Percentiles rank a stretch among this genome's conserved stretches.
Conservation (phyloP, 1,284 basidiomycete species). For the Phylloboletellus chloephorus region DNA sequence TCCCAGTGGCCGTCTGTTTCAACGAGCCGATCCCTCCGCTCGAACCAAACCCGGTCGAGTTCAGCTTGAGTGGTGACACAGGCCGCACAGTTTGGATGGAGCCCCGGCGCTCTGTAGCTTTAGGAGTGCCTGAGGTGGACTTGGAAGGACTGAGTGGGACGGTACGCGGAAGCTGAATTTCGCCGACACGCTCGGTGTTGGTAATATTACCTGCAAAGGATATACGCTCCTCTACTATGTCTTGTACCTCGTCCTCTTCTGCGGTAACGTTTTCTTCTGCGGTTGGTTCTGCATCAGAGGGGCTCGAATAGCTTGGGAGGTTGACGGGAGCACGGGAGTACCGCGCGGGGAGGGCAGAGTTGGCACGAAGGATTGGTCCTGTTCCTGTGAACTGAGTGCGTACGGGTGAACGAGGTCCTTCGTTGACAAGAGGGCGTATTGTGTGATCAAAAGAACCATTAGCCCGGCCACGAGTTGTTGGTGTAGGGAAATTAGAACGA, state of each 20-base stretch:
- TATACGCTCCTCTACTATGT: constrained; percentile 18
- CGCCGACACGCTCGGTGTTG: constrained; percentile 33
- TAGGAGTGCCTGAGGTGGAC: constrained; percentile 12
- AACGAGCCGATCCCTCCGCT: constrained; percentile 27
- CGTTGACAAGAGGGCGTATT: constrained; percentile 13
- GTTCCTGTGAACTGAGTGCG: constrained; percentile 30
- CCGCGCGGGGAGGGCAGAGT: constrained; percentile 29
- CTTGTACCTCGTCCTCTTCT: constrained; percentile 28
- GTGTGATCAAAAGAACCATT: constrained; percentile 28
- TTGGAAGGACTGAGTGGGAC: constrained; percentile 34
- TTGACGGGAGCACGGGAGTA: constrained; percentile 26
- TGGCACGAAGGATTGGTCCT: constrained; percentile 24
- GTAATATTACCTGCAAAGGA: constrained; percentile 31
- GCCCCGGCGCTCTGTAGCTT: constrained; percentile 9
- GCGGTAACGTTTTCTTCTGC: constrained; percentile 23
- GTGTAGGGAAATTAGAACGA: constrained; percentile 22
- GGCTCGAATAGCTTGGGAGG: constrained; percentile 12
- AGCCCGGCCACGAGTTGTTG: constrained; percentile 14
- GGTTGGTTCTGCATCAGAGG: constrained; percentile 6
- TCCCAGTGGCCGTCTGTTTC: constrained; percentile 42
- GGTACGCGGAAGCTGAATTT: constrained; percentile 36
- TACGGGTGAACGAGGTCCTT: constrained; percentile 29
- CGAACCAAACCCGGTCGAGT: constrained; percentile 22
- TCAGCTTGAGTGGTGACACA: constrained; percentile 21
- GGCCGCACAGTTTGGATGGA: constrained; percentile 15